A percentile compares a stretch with the other conserved stretches of the same genome.
These are phyloP conservation scores for Leccinum sublutescens DNA, from an alignment of 768 basidiomycete genomes.

Conservation along the genomic window DNA sequence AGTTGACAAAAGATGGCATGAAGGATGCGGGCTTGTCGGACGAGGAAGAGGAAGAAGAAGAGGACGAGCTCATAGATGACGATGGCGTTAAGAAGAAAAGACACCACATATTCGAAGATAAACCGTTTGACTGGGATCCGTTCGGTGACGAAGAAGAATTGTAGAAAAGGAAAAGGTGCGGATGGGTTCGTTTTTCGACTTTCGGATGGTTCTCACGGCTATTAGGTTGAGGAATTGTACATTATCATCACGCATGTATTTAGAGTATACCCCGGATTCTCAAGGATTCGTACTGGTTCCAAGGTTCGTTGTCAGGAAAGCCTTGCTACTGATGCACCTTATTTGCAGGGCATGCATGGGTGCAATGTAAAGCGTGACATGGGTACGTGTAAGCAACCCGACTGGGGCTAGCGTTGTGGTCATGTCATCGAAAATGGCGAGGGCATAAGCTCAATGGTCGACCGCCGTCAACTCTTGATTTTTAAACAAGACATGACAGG, in stretches of 20 bases:
- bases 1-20: slow-evolving; percentile 30
- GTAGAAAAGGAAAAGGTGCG: slow-evolving; percentile 1
- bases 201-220: not conserved
- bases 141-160: slow-evolving; percentile 29
- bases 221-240: not conserved
- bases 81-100: slow-evolving; percentile 5
- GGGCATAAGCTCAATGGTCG: too few species aligned
- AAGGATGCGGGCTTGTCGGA: slow-evolving; percentile 25
- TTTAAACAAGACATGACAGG: too few species aligned
- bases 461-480: too few species aligned
- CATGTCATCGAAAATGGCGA: too few species aligned
- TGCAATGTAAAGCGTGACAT: not conserved
- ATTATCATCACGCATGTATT: slow-evolving; percentile 8
- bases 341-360: not conserved
- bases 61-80: slow-evolving; percentile 17
- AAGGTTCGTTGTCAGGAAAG: not conserved
- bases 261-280: slow-evolving; percentile 4
- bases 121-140: slow-evolving; percentile 33
- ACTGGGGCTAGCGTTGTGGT: too few species aligned
- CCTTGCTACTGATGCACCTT: not conserved
- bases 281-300: not conserved
- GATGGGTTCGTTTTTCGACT: not conserved
- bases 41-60: slow-evolving; percentile 20
- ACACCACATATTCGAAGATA: slow-evolving; percentile 28
- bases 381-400: too few species aligned